Evolutionary conservation across 2,329 filamentous ascomycete species (phyloP).

Genomic region (Harringtonia lauricola): DNA sequence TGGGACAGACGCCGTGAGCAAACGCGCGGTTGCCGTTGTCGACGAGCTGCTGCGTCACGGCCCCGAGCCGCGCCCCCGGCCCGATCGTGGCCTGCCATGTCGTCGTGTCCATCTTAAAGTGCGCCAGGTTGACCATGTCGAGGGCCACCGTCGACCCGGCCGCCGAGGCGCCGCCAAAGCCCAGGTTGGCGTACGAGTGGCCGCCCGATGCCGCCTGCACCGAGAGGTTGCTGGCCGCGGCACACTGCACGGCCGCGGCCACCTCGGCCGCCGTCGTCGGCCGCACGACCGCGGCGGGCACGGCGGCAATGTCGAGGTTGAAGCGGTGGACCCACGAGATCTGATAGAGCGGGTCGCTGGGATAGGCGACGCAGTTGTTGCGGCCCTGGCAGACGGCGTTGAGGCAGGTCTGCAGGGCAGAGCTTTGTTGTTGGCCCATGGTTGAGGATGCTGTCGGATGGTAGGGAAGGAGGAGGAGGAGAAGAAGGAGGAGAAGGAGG

Average conservation of each 20-base stretch:
- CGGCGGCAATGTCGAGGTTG: slow-evolving; percentile 35
- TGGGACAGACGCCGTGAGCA: slow-evolving; percentile 47
- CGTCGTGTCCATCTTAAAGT: slow-evolving; percentile 38
- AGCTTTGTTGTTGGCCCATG: slow-evolving; percentile 33
- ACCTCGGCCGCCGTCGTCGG: slow-evolving; percentile 43
- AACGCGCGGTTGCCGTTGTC: slow-evolving; percentile 43
- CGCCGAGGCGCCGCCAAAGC: slow-evolving; percentile 38
- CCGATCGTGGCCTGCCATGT: slow-evolving; percentile 46
- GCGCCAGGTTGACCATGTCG: slow-evolving; percentile 40
- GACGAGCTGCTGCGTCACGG: slow-evolving; percentile 39
- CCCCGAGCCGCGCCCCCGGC: slow-evolving; percentile 38
- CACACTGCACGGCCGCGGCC: slow-evolving; percentile 46
- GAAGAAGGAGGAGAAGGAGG: no score
- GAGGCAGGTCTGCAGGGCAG: slow-evolving; percentile 32
- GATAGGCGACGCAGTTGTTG: slow-evolving; percentile 33
- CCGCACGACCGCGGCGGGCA: slow-evolving; percentile 43
- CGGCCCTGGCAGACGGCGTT: slow-evolving; percentile 33
- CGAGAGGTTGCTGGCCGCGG: slow-evolving; percentile 33
- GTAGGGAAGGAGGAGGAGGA: no score
- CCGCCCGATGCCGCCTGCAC: slow-evolving; percentile 54
- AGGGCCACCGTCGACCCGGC: slow-evolving; percentile 34
- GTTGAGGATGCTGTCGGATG: no score
- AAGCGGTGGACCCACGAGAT: slow-evolving; percentile 38
- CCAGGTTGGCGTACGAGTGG: slow-evolving; percentile 44
- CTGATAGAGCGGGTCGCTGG: slow-evolving; percentile 32